Conservation (phyloP, 2,329 filamentous ascomycete genomes). For the Fusarium phyllophilum region DNA sequence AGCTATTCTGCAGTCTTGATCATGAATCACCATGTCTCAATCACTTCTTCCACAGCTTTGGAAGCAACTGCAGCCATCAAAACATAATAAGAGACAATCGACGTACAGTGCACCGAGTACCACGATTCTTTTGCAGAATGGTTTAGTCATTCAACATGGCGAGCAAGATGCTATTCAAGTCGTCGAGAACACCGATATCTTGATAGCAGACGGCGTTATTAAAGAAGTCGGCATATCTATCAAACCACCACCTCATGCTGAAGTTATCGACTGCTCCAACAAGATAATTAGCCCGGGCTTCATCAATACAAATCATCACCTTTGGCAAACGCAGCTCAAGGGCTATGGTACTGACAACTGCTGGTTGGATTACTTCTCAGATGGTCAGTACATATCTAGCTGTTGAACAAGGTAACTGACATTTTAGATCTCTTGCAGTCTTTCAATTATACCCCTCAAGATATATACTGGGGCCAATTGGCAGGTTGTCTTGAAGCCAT, state of each 20-base stretch:
- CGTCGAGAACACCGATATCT: neutral
- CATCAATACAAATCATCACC: conserved; percentile 30
- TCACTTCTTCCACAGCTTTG: neutral
- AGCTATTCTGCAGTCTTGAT: accelerated
- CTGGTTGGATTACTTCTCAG: neutral
- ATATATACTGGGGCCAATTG: neutral
- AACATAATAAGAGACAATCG: neutral
- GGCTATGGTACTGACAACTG: neutral
- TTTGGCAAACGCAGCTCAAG: conserved; percentile 21
- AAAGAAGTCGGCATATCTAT: neutral
- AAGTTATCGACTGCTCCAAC: conserved; percentile 11
- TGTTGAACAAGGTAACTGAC: neutral
- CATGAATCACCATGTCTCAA: neutral
- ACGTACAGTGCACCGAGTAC: neutral
- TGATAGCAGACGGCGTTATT: neutral
- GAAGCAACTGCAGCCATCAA: neutral
- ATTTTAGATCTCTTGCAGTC: neutral
- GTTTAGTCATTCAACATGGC: neutral
- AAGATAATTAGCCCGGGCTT: conserved; percentile 29
- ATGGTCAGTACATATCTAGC: neutral
- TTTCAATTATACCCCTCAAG: neutral
- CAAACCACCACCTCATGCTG: neutral
- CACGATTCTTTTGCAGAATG: neutral
- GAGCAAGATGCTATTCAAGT: neutral
- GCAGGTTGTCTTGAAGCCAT: neutral